A percentile compares a stretch with the other conserved stretches of the same genome.
phyloP scores from a whole-genome alignment of 2,329 filamentous ascomycete genomes.

The Microdochium trichocladiopsis region DNA sequence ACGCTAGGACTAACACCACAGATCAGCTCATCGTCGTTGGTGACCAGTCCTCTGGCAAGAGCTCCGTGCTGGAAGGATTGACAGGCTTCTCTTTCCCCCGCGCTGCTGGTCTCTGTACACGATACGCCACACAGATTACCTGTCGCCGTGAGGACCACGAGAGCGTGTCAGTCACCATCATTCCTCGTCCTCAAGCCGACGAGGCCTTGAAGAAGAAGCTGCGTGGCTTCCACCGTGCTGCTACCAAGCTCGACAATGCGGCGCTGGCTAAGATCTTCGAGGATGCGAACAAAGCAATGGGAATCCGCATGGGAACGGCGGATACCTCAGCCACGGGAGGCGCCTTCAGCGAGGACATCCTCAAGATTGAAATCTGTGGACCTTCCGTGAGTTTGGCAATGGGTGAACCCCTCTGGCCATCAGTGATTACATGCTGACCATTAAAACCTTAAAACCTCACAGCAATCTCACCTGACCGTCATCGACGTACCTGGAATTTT shows the following conservation, averaged over 20 bases:
- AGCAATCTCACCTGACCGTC: constrained; percentile 39
- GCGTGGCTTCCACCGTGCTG: not conserved
- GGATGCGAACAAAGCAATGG: not conserved
- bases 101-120: constrained; percentile 53
- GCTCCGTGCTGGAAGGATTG: constrained; percentile 56
- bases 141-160: constrained; percentile 39
- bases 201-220: not conserved
- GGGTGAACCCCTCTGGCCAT: too few species aligned
- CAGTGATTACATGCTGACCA: too few species aligned
- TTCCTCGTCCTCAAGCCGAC: constrained; percentile 23
- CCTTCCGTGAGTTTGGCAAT: not conserved
- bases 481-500: constrained; percentile 52
- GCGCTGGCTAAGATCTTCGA: not conserved
- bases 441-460: too few species aligned
- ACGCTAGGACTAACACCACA: not conserved
- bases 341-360: not conserved
- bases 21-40: constrained; percentile 56
- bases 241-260: not conserved
- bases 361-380: constrained; percentile 1
- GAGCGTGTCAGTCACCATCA: constrained; percentile 43
- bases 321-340: not conserved
- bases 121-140: constrained; percentile 54
- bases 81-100: constrained; percentile 55
- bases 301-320: not conserved
- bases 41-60: constrained; percentile 58